Evolutionary conservation across 257 asterid species (phyloP), one percentile per base, ranked within the genome.

Genomic region (Thymus mandschuricus): DNA sequence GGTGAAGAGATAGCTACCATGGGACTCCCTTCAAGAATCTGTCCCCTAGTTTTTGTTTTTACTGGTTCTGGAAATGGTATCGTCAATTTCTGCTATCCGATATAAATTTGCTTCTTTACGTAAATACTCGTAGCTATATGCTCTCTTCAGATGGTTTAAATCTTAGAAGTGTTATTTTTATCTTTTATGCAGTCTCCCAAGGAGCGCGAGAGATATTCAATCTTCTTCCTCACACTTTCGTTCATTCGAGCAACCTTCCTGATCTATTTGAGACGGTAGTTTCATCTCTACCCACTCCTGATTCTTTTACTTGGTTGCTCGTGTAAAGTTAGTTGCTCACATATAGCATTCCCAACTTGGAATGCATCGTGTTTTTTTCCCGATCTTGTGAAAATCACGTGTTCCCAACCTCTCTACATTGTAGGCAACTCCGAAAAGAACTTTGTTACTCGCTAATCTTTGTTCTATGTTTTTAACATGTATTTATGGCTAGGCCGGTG

Each of bases 11-110:
- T 94, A 77, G 92, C 96, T n/a, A 77, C 95, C 9, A 78, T 79
- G 87, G 97, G 99, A 66, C 93, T 94, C 69, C 93, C 97, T 28
- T 74, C 88, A 8, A 86, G 85, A 79, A 89, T 94, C 75, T 94
- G 92, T 70, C 99, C 99, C 56, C 79, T 94, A 13, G 93, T 94
- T 69, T 88, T 94, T 86, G 93, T 89, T 56, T 94, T 94, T 75
- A 91, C 99, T 28, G 97, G 97, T 59, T 49, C 85, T 30, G 99
- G 97, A 86, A 91, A 94, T 44, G 99, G 99, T 91, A 90, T n/a
- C 75, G 9, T 50, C 49, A 40, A 68, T 6, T 49, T 27, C 67
- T 56, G 8, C 31, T 71, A 43, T 58, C 10, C 59, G 71, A 38
- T 38, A 68, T 10, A 5, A 1, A 35, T 35, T 13, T 15, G 1